These are phyloP conservation scores for Arabidopsis suecica DNA, from an alignment of 345 rosid species.

Conservation along the genomic window DNA sequence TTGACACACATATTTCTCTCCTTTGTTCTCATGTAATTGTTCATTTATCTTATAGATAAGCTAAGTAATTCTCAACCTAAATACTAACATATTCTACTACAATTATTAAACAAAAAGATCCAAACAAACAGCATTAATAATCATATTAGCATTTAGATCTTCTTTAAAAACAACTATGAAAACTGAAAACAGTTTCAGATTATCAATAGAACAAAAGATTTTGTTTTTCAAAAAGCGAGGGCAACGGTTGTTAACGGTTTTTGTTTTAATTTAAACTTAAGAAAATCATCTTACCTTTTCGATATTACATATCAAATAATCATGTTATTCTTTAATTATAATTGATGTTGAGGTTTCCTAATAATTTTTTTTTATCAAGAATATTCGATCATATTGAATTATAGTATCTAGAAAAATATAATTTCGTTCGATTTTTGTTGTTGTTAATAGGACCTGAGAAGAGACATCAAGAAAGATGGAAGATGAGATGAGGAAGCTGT, in stretches of 20 bases:
- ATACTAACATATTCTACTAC: neutral
- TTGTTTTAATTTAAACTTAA: neutral
- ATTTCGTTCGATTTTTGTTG: neutral
- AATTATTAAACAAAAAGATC: neutral
- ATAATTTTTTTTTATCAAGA: too few species aligned
- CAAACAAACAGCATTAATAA: neutral
- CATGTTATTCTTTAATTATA: too few species aligned
- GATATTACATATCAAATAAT: neutral
- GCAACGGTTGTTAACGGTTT: too few species aligned
- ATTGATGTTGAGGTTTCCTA: neutral
- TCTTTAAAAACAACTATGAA: neutral
- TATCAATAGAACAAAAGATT: neutral
- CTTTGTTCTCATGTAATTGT: neutral
- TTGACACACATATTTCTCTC: neutral
- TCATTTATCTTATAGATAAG: neutral
- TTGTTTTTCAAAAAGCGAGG: neutral
- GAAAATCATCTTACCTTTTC: neutral
- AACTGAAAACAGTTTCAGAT: neutral
- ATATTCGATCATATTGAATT: neutral
- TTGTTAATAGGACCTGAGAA: neutral
- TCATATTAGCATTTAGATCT: neutral
- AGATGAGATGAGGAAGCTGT: neutral
- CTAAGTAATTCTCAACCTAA: neutral
- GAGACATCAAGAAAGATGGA: neutral
- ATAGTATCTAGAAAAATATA: too few species aligned